Percentiles rank a stretch among this genome's conserved stretches.
Evolutionary conservation across 345 rosid genomes (phyloP).

Genomic region (Aethionema arabicum): DNA sequence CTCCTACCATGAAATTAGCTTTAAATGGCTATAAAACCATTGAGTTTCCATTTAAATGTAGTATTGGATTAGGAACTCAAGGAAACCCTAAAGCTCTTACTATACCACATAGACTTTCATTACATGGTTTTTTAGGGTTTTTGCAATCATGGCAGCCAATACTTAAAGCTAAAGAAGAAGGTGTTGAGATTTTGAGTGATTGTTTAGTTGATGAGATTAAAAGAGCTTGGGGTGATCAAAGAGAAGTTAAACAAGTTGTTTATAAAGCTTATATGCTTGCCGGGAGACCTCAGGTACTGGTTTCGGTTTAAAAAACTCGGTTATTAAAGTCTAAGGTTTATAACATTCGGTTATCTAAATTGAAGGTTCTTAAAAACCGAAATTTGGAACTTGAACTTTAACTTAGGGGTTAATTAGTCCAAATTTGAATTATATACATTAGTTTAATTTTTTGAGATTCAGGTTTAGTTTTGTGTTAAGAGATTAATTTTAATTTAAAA

Average conservation of each 20-base stretch:
- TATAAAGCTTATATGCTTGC: slow-evolving; percentile 56
- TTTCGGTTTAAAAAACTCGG: neutral
- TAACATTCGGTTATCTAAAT: no score
- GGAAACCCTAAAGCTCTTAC: slow-evolving; percentile 50
- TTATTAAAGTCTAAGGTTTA: no score
- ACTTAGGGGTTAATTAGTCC: no score
- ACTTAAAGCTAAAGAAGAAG: slow-evolving; percentile 47
- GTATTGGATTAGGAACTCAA: slow-evolving; percentile 49
- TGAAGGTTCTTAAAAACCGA: no score
- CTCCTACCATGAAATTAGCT: slow-evolving; percentile 21
- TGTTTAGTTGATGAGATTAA: slow-evolving; percentile 40
- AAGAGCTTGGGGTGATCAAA: slow-evolving; percentile 53
- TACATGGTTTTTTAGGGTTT: slow-evolving; percentile 47
- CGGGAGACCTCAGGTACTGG: slow-evolving; percentile 35
- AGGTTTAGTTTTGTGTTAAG: no score
- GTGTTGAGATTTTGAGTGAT: slow-evolving; percentile 52
- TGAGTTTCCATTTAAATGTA: slow-evolving; percentile 54
- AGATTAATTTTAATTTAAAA: no score
- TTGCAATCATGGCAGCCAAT: slow-evolving; percentile 49
- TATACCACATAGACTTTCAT: slow-evolving; percentile 48
- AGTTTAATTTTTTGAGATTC: no score
- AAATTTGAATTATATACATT: no score
- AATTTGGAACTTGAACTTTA: no score
- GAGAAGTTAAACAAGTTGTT: slow-evolving; percentile 38
- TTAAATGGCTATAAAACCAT: slow-evolving; percentile 48